phyloP scores from a whole-genome alignment of 225 moss, liverwort and hornwort species.

The Polytrichum formosum region DNA sequence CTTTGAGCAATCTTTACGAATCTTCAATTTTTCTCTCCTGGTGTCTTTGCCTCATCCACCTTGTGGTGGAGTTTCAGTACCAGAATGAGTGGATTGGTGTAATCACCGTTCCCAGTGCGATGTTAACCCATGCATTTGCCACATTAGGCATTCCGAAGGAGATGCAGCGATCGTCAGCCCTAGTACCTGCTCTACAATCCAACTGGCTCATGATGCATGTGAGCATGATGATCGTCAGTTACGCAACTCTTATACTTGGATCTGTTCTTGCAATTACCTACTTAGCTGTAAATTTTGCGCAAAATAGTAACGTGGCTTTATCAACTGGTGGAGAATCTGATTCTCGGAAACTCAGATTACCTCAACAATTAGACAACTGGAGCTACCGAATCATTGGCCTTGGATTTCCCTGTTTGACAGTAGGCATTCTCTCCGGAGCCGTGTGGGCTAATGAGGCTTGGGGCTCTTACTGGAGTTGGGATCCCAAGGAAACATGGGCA shows the following conservation, averaged over 20 bases:
- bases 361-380: conserved; percentile 42
- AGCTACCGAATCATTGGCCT: conserved; percentile 45
- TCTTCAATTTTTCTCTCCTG: conserved; percentile 58
- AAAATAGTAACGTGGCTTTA: neutral
- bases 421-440: conserved; percentile 52
- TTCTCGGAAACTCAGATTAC: conserved; percentile 21
- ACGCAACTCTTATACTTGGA: conserved; percentile 52
- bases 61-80: conserved; percentile 22
- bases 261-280: conserved; percentile 53
- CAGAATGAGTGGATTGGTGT: conserved; percentile 49
- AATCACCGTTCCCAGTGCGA: conserved; percentile 55
- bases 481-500: conserved; percentile 70
- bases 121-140: conserved; percentile 53
- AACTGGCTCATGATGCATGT: conserved; percentile 69
- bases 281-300: conserved; percentile 29
- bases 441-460: conserved; percentile 63
- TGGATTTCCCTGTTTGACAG: conserved; percentile 46
- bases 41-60: conserved; percentile 51
- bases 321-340: neutral
- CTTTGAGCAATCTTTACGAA: conserved; percentile 50
- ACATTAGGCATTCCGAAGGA: conserved; percentile 49
- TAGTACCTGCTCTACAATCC: conserved; percentile 57
- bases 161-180: conserved; percentile 46
- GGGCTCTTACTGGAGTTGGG: conserved; percentile 76
- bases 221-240: conserved; percentile 56